Evolutionary conservation across 2,329 filamentous ascomycete genomes (phyloP).

Genomic region (Colletotrichum sp.): DNA sequence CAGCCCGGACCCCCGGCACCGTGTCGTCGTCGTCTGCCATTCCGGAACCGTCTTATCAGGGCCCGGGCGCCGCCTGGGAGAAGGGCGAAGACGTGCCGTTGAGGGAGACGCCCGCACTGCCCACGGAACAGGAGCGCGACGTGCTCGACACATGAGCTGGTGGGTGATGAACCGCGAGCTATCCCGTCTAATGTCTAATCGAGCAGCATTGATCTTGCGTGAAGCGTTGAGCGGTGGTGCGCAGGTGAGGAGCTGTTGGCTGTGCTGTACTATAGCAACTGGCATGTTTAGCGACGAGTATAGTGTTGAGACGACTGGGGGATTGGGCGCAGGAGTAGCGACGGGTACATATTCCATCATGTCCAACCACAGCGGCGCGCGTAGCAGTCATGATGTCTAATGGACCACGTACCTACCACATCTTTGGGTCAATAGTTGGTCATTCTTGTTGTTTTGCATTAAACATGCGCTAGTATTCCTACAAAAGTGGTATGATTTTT

Average conservation of each 20-base stretch:
- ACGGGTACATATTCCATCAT: neutral
- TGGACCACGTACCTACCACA: neutral
- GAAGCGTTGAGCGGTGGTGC: neutral
- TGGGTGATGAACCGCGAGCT: neutral
- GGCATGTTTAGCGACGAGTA: neutral
- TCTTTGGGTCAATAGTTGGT: neutral
- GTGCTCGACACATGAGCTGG: conserved; percentile 39
- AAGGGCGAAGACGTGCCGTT: conserved; percentile 49
- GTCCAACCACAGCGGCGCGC: neutral
- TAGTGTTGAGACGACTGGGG: neutral
- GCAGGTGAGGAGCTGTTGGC: neutral
- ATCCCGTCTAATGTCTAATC: conserved; percentile 8
- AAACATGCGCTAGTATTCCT: conserved; percentile 12
- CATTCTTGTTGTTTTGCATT: neutral
- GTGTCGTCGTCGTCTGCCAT: conserved; percentile 28
- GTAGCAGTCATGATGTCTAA: neutral
- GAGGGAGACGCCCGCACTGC: conserved; percentile 38
- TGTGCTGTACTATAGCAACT: neutral
- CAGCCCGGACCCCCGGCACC: neutral
- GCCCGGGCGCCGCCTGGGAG: conserved; percentile 56
- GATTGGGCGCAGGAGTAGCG: neutral
- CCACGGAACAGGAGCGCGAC: conserved; percentile 46
- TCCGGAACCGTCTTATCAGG: conserved; percentile 51
- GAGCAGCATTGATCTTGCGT: neutral
- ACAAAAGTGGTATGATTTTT: conserved; percentile 19